Percentiles rank a stretch among this genome's conserved stretches.
Evolutionary conservation across 1,284 basidiomycete species (phyloP).

Genomic region (Malassezia caprae): DNA sequence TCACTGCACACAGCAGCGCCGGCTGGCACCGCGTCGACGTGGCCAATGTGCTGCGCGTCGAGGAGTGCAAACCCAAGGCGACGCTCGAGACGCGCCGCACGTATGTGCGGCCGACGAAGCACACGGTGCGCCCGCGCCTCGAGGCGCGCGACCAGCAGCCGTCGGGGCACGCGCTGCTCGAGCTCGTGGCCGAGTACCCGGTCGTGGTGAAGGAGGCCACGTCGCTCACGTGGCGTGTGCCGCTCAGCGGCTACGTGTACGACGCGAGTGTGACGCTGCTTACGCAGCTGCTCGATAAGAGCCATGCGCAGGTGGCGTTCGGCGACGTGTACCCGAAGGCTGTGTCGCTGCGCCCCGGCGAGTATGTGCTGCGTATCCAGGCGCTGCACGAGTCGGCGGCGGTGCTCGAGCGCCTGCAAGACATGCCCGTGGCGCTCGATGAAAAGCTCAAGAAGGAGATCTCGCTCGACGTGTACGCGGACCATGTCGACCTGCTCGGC

Average conservation of each 20-base stretch:
- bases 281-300: conserved; percentile 39
- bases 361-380: conserved; percentile 44
- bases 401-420: conserved; percentile 40
- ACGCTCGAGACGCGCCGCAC: conserved; percentile 43
- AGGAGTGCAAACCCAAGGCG: conserved; percentile 40
- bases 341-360: conserved; percentile 42
- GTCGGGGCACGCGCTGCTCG: conserved; percentile 36
- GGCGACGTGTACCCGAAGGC: conserved; percentile 48
- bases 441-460: conserved; percentile 44
- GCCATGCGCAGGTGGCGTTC: conserved; percentile 39
- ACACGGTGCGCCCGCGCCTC: conserved; percentile 31
- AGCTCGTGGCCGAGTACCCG: conserved; percentile 46
- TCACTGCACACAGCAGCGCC: conserved; percentile 36
- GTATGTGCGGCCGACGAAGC: conserved; percentile 36
- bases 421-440: conserved; percentile 39
- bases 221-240: conserved; percentile 35
- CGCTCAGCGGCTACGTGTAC: conserved; percentile 42
- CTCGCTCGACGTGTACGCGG: conserved; percentile 38
- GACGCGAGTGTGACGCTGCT: conserved; percentile 45
- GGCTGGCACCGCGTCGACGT: conserved; percentile 40
- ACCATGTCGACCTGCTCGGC: conserved; percentile 44
- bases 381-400: conserved; percentile 34
- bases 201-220: conserved; percentile 37
- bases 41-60: conserved; percentile 35
- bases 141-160: conserved; percentile 42